A percentile compares a stretch with the other conserved stretches of the same genome.
phyloP scores from a whole-genome alignment of 2,329 filamentous ascomycete species.

The Xylaria sp. region DNA sequence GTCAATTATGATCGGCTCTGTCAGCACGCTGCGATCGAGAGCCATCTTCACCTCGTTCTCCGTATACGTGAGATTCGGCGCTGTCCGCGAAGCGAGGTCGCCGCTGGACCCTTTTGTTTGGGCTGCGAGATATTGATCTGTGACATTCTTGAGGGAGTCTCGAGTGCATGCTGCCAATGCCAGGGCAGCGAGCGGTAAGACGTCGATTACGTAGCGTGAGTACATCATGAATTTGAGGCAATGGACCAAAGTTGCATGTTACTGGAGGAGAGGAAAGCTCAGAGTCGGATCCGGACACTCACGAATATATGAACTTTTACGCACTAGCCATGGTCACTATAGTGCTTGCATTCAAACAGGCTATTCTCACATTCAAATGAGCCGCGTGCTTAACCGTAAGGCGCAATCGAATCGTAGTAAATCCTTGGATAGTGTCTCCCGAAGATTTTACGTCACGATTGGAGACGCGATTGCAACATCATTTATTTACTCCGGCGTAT shows the following conservation, averaged over 20 bases:
- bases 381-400: slow-evolving; percentile 1
- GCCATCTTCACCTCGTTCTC: slow-evolving; percentile 41
- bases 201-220: not conserved
- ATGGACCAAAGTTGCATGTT: not conserved
- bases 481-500: slow-evolving; percentile 5
- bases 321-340: not conserved
- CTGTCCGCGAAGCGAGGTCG: slow-evolving; percentile 23
- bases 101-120: slow-evolving; percentile 32
- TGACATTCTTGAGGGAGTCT: slow-evolving; percentile 33
- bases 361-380: slow-evolving; percentile 12
- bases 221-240: not conserved
- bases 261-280: not conserved
- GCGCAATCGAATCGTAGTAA: not conserved
- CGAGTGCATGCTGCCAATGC: slow-evolving; percentile 23
- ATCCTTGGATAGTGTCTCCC: not conserved
- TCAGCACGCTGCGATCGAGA: slow-evolving; percentile 36
- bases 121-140: slow-evolving; percentile 34
- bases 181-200: not conserved
- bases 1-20: slow-evolving; percentile 41
- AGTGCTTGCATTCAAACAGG: not conserved
- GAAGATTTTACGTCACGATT: slow-evolving; percentile 14
- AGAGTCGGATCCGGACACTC: no score
- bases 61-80: slow-evolving; percentile 36
- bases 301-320: not conserved
- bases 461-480: slow-evolving; percentile 11